Base-by-base conservation (phyloP, 2,329 filamentous ascomycete species). In the Aspergillus hiratsukae region DNA sequence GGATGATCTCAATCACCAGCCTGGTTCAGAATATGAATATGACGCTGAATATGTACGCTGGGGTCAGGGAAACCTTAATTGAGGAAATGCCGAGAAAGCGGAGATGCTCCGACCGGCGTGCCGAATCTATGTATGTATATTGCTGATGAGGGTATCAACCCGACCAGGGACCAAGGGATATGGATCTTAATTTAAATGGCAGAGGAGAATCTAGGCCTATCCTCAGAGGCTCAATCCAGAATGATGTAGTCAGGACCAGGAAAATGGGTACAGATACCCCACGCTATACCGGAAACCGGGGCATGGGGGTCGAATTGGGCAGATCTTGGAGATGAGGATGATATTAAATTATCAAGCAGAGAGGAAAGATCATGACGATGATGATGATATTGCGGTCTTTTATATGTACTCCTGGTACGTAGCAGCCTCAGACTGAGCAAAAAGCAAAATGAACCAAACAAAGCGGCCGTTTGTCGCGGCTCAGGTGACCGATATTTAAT, bases 141-240 rank as follows among this genome's bases (percentile, higher is more conserved):
- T 45, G 41, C 41, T 21, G 11, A 45, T 17, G 41, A 9, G 4
- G 14, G 25, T 17, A 37, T 37, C 31, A 17, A 37, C 3, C 31
- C 14, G 14, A 37, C 6, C 31, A 17, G 49, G 37, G 45, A 51
- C 29, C 10, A 23, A 3, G 19, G 14, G 49, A 49, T 31, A 40
- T 11, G 29, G 19, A 48, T 17, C 46, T 31, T 25, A 25, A 27
- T 51, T 60, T 58, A 58, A 58, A 60, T 53, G 53, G 6, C 52
- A 28, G 53, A 46, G 8, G 31, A 27, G 19, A 25, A 43, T 31
- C 27, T 29, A 52, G n/a, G 50, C 53, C 56, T 25, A 35, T 14
- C 55, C 53, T 52, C 55, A 46, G 27, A 46, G 46, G 48, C 52
- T 59, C 50, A 28, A 50, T 29, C 57, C 51, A 56, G 54, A 52